Percentiles rank a stretch among this genome's conserved stretches.
These are phyloP conservation scores for Byssoonygena ceratinophila DNA, from an alignment of 2,329 filamentous ascomycete genomes.

Conservation along the genomic window DNA sequence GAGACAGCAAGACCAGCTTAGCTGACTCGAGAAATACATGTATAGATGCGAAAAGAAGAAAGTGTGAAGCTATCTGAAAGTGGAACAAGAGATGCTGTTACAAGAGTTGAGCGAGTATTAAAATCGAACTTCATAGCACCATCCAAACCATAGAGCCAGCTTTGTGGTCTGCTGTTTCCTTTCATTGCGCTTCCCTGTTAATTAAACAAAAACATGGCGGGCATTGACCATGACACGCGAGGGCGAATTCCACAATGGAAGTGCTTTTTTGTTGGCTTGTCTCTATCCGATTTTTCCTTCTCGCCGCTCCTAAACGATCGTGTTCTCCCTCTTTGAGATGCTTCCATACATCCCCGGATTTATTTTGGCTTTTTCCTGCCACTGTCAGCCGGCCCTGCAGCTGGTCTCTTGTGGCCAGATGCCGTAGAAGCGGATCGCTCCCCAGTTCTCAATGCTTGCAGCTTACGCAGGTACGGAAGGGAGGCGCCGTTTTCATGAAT, in stretches of 20 bases:
- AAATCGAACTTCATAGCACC: too few relatives aligned
- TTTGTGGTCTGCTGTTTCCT: background rate
- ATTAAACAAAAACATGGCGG: background rate
- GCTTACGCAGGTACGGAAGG: conserved; percentile 27
- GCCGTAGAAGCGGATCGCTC: conserved; percentile 13
- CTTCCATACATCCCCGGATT: too few relatives aligned
- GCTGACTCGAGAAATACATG: background rate
- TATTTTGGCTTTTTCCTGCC: conserved; percentile 28
- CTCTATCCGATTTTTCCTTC: too few relatives aligned
- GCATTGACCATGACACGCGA: background rate
- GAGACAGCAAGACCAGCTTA: background rate
- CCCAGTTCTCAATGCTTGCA: conserved; percentile 25
- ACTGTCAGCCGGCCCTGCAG: conserved; percentile 19
- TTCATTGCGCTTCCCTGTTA: background rate
- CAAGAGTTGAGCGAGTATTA: too few relatives aligned
- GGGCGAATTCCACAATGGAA: background rate
- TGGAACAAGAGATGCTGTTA: too few relatives aligned
- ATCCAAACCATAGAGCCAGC: background rate
- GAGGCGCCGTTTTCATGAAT: conserved; percentile 37
- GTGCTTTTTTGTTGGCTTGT: too few relatives aligned
- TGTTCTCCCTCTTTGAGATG: too few relatives aligned
- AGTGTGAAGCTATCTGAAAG: background rate
- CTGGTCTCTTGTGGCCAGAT: conserved; percentile 26
- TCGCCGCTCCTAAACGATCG: too few relatives aligned
- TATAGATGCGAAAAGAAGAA: too few relatives aligned